These are phyloP conservation scores for Vigna mungo DNA, from an alignment of 306 rosid genomes.

Conservation along the genomic window DNA sequence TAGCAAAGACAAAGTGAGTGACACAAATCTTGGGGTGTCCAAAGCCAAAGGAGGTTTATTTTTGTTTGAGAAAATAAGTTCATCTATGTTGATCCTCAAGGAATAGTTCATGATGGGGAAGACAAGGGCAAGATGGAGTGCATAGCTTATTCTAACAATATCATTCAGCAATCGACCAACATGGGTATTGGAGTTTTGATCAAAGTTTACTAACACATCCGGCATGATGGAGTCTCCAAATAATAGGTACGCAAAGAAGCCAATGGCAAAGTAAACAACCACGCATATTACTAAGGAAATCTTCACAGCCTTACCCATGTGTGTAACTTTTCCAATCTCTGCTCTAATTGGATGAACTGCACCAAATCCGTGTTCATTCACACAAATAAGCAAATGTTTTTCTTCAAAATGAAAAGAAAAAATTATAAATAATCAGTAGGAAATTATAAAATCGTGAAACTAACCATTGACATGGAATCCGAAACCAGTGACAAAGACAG, in stretches of 20 bases:
- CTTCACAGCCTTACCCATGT: slow-evolving; percentile 53
- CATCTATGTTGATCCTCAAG: slow-evolving; percentile 63
- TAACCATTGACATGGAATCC: slow-evolving; percentile 69
- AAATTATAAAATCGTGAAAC: slow-evolving; percentile 2
- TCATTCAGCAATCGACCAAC: slow-evolving; percentile 52
- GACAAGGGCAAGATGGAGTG: slow-evolving; percentile 68
- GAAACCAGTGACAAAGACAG: slow-evolving; percentile 62
- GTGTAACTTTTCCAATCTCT: slow-evolving; percentile 55
- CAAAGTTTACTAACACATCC: slow-evolving; percentile 64
- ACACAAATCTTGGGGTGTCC: slow-evolving; percentile 56
- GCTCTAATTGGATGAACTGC: slow-evolving; percentile 82
- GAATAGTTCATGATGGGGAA: slow-evolving; percentile 62
- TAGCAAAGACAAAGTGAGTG: slow-evolving; percentile 50
- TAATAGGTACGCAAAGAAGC: slow-evolving; percentile 66
- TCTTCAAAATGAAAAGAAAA: neutral
- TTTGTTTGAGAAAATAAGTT: slow-evolving; percentile 53
- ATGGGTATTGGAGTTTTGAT: slow-evolving; percentile 46
- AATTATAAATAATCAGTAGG: neutral
- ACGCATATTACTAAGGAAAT: slow-evolving; percentile 51
- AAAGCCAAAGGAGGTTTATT: slow-evolving; percentile 44
- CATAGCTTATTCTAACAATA: slow-evolving; percentile 60
- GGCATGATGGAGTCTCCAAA: slow-evolving; percentile 67
- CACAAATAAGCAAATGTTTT: neutral
- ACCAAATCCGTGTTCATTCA: neutral
- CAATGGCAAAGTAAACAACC: slow-evolving; percentile 58